A percentile compares a stretch with the other conserved stretches of the same genome.
Conservation (phyloP, 2,329 filamentous ascomycete species). For the Geosmithia flava region DNA sequence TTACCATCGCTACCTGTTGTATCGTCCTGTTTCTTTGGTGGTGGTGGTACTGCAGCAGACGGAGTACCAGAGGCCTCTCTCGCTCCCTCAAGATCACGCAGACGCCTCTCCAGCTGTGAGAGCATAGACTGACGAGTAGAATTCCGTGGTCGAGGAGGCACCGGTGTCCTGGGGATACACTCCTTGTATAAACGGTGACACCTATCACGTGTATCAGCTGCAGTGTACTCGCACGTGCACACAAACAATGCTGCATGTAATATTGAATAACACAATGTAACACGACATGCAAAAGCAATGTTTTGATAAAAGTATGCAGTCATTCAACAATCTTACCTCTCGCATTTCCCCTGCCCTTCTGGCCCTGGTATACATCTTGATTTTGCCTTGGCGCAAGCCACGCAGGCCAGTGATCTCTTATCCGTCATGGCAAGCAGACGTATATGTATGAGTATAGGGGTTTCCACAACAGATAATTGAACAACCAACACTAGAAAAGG, state of each 20-base stretch:
- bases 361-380: conserved; percentile 33
- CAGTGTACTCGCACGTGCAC: not conserved
- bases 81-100: conserved; percentile 26
- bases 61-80: not conserved
- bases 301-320: too few species aligned
- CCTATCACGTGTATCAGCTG: conserved; percentile 13
- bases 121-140: conserved; percentile 33
- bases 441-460: too few species aligned
- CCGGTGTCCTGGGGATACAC: conserved; percentile 32
- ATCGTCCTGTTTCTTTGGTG: too few species aligned
- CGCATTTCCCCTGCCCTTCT: conserved; percentile 26
- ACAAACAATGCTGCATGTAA: not conserved
- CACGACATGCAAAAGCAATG: too few species aligned
- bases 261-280: not conserved
- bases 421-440: not conserved
- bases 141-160: conserved; percentile 33
- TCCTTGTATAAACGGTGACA: conserved; percentile 34
- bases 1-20: too few species aligned
- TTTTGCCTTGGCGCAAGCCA: conserved; percentile 39
- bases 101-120: conserved; percentile 35
- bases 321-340: conserved; percentile 21
- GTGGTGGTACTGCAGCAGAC: too few species aligned
- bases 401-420: conserved; percentile 34
- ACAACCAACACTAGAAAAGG: too few species aligned
- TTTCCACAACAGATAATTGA: too few species aligned